phyloP scores from a whole-genome alignment of 495 filamentous ascomycete genomes.

The Neurospora sublineolata region DNA sequence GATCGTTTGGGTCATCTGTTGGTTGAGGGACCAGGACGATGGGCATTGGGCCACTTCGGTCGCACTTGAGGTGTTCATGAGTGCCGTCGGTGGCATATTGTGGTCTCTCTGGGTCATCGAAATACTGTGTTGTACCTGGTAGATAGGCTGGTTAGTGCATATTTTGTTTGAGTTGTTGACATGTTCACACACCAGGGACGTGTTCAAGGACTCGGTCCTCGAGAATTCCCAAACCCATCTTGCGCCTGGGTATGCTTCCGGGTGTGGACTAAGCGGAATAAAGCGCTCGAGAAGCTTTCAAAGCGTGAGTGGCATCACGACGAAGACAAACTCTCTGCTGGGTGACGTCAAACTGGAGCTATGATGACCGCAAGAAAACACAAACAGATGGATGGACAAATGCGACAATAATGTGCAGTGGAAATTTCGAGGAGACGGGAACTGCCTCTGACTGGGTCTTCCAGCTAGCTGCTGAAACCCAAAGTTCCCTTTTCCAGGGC shows the following conservation, averaged over 20 bases:
- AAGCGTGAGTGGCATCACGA: neutral
- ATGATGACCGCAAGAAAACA: neutral
- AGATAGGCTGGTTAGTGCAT: neutral
- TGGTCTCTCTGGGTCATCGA: slow-evolving; percentile 42
- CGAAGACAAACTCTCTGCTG: neutral
- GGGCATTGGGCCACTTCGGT: slow-evolving; percentile 50
- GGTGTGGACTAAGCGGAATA: neutral
- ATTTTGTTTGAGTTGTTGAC: neutral
- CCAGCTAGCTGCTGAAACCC: neutral
- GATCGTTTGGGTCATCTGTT: slow-evolving; percentile 71
- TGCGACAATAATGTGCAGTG: too few relatives aligned
- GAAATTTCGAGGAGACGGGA: neutral
- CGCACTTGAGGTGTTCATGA: slow-evolving; percentile 52
- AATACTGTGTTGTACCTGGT: slow-evolving; percentile 53
- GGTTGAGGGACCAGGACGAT: slow-evolving; percentile 74
- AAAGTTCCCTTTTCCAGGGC: neutral
- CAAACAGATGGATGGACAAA: neutral
- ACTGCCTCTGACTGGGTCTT: neutral
- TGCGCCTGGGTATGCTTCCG: slow-evolving; percentile 2
- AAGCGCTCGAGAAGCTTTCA: neutral
- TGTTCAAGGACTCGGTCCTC: slow-evolving; percentile 50
- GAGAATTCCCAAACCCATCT: slow-evolving; percentile 78
- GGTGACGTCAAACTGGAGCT: neutral
- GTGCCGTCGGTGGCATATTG: slow-evolving; percentile 26
- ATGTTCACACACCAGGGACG: slow-evolving; percentile 54